phyloP scores from a whole-genome alignment of 306 rosid genomes.

The Castanea crenata region DNA sequence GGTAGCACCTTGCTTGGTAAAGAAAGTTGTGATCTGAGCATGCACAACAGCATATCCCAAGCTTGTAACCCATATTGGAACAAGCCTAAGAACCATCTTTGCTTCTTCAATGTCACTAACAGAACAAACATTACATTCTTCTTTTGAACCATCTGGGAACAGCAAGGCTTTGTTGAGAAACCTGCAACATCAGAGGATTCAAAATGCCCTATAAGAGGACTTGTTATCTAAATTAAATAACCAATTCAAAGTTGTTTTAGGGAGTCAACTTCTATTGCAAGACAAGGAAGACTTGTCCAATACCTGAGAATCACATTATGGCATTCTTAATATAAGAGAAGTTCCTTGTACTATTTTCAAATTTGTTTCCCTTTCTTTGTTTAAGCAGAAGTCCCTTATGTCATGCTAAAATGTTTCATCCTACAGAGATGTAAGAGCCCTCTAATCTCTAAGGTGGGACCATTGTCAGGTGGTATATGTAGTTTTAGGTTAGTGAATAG shows the following conservation, averaged over 20 bases:
- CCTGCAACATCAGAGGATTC: not conserved
- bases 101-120: slow-evolving; percentile 44
- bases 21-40: too few relatives aligned
- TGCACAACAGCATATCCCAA: too few relatives aligned
- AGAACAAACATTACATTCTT: slow-evolving; percentile 20
- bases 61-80: too few relatives aligned
- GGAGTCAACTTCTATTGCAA: not conserved
- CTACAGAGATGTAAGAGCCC: not conserved
- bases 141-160: slow-evolving; percentile 21
- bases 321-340: too few relatives aligned
- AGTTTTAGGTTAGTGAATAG: not conserved
- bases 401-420: too few relatives aligned
- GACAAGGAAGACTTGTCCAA: not conserved
- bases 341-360: too few relatives aligned
- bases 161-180: not conserved
- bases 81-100: slow-evolving; percentile 35
- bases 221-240: not conserved
- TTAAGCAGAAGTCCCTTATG: too few relatives aligned
- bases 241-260: not conserved
- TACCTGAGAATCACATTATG: not conserved
- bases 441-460: not conserved
- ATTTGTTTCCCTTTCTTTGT: too few relatives aligned
- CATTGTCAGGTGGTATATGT: too few relatives aligned
- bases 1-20: too few relatives aligned
- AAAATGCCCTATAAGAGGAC: not conserved